A percentile compares a stretch with the other conserved stretches of the same genome.
These are phyloP conservation scores for Trametes punicea DNA, from an alignment of 768 basidiomycete genomes.

Conservation along the genomic window DNA sequence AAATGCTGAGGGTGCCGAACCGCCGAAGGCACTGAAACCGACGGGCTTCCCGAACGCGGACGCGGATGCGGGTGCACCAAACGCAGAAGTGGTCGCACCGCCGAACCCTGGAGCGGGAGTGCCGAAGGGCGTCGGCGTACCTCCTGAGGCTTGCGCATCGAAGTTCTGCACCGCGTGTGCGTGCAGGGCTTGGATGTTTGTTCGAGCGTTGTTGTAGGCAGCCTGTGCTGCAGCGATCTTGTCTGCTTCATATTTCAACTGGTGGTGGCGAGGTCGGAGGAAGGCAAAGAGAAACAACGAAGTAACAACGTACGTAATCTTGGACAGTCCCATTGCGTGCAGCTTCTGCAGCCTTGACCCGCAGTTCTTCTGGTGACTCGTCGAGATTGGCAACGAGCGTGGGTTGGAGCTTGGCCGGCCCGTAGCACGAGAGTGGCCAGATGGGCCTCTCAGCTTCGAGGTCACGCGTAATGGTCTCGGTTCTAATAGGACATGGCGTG, in stretches of 20 bases:
- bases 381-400: conserved; percentile 64
- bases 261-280: not conserved
- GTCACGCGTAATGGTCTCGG: conserved; percentile 62
- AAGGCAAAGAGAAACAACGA: not conserved
- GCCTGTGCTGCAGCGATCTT: conserved; percentile 54
- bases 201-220: conserved; percentile 28
- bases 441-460: conserved; percentile 65
- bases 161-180: conserved; percentile 48
- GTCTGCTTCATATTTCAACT: conserved; percentile 58
- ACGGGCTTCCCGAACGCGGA: conserved; percentile 38
- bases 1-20: conserved; percentile 12
- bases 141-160: conserved; percentile 12
- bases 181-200: conserved; percentile 47
- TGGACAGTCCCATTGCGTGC: conserved; percentile 49
- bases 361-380: conserved; percentile 74
- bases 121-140: conserved; percentile 12
- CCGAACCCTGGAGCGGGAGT: conserved; percentile 8
- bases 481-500: conserved; percentile 36
- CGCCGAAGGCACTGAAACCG: conserved; percentile 12
- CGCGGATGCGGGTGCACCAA: conserved; percentile 34
- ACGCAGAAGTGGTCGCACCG: conserved; percentile 32
- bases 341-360: conserved; percentile 59
- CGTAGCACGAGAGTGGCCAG: conserved; percentile 81
- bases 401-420: conserved; percentile 70
- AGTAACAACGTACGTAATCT: conserved; percentile 61